Conservation (phyloP, 805 yeast species). For the Candida sphagnicola region DNA sequence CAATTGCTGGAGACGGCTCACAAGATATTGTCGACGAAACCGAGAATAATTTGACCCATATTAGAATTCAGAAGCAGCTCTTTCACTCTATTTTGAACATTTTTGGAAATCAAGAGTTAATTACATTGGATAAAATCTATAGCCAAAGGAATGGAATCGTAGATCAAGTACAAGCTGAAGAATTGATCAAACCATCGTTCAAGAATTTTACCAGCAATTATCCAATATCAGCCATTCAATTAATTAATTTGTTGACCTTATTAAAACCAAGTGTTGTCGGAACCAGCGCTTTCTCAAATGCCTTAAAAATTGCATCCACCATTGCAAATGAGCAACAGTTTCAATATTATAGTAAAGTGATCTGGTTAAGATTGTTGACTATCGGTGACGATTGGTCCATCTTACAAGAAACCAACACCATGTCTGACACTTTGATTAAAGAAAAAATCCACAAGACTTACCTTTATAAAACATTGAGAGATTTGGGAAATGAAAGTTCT, state of each 20-base stretch:
- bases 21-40: constrained; percentile 37
- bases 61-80: constrained; percentile 46
- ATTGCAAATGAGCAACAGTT: constrained; percentile 21
- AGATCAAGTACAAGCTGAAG: constrained; percentile 1
- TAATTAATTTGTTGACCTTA: constrained; percentile 51
- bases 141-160: background rate
- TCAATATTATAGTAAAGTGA: constrained; percentile 17
- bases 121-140: constrained; percentile 2
- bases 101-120: constrained; percentile 9
- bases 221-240: constrained; percentile 20
- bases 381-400: constrained; percentile 48
- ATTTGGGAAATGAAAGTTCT: constrained; percentile 16
- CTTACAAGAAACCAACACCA: constrained; percentile 33
- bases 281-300: constrained; percentile 29
- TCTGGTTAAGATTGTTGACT: constrained; percentile 60
- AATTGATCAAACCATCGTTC: constrained; percentile 1
- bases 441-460: constrained; percentile 37
- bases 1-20: constrained; percentile 35
- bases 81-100: constrained; percentile 15
- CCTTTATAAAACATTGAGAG: constrained; percentile 39
- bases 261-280: constrained; percentile 25
- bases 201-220: constrained; percentile 3
- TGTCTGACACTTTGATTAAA: constrained; percentile 40
- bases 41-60: constrained; percentile 45
- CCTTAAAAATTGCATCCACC: constrained; percentile 49